A percentile compares a stretch with the other conserved stretches of the same genome.
phyloP scores from a whole-genome alignment of 495 filamentous ascomycete species.

The Aspergillus carlsbadensis region DNA sequence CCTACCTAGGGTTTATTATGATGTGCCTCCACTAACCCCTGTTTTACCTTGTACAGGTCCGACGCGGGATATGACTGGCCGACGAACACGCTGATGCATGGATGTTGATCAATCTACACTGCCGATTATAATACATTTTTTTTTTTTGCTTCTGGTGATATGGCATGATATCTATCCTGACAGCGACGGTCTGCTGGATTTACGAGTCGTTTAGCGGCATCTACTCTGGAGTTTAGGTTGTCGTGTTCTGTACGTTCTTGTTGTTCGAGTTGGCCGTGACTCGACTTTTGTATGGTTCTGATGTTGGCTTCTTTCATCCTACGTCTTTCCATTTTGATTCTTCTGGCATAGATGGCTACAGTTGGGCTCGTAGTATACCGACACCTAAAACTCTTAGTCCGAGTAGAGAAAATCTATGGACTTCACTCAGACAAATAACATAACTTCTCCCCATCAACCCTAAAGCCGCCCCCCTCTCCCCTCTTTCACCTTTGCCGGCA shows the following conservation, averaged over 20 bases:
- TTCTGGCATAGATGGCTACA: too few species aligned
- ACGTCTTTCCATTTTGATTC: too few species aligned
- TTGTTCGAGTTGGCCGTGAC: neutral
- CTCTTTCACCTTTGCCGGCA: slow-evolving; percentile 20
- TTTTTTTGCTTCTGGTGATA: slow-evolving; percentile 3
- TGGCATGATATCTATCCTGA: neutral
- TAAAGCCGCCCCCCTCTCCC: slow-evolving; percentile 9
- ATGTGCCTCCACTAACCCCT: too few species aligned
- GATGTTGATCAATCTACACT: slow-evolving; percentile 25
- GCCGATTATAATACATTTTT: neutral
- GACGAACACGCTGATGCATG: slow-evolving; percentile 48
- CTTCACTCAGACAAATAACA: too few species aligned
- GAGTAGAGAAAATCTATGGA: too few species aligned
- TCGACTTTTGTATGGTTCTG: neutral
- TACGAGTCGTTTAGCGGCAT: slow-evolving; percentile 1
- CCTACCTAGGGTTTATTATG: too few species aligned
- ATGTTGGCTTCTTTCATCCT: too few species aligned
- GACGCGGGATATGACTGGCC: slow-evolving; percentile 48
- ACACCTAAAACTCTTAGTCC: too few species aligned
- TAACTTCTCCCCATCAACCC: too few species aligned
- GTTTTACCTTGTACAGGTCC: too few species aligned
- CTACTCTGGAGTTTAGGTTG: neutral
- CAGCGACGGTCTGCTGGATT: neutral
- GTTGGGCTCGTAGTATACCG: too few species aligned
- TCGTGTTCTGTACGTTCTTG: neutral